These are phyloP conservation scores for Chlorencoelia australis DNA, from an alignment of 2,329 filamentous ascomycete species.

Conservation along the genomic window DNA sequence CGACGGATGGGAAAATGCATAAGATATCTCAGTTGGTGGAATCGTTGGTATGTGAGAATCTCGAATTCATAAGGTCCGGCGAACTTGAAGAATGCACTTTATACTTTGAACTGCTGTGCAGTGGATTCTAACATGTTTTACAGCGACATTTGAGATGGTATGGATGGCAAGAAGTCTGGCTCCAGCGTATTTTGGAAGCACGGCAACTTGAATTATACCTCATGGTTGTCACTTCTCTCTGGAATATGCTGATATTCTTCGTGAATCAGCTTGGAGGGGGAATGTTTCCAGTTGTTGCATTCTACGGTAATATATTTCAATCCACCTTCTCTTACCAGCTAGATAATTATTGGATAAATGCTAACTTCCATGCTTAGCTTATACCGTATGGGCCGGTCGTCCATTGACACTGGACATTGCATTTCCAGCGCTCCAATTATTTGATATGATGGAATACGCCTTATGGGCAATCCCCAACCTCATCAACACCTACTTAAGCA, in stretches of 20 bases:
- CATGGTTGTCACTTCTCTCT: constrained; percentile 53
- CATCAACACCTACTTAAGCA: constrained; percentile 69
- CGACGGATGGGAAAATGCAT: constrained; percentile 71
- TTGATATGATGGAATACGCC: constrained; percentile 62
- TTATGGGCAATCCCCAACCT: constrained; percentile 66
- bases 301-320: no score
- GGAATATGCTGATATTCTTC: constrained; percentile 52
- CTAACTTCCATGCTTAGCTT: no score
- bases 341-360: no score
- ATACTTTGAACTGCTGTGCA: background rate
- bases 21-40: constrained; percentile 80
- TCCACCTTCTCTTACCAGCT: no score
- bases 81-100: no score
- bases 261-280: constrained; percentile 63
- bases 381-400: constrained; percentile 59
- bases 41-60: constrained; percentile 18
- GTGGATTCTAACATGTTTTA: background rate
- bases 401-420: constrained; percentile 70
- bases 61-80: no score
- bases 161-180: constrained; percentile 71
- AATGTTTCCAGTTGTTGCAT: constrained; percentile 69
- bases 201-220: constrained; percentile 58
- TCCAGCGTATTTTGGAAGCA: constrained; percentile 56
- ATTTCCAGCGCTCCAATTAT: constrained; percentile 77
- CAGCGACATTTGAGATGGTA: constrained; percentile 32